Percentiles rank a stretch among this genome's conserved stretches.
These are phyloP conservation scores for Hymenoscyphus albidus DNA, from an alignment of 2,329 filamentous ascomycete species.

Conservation along the genomic window DNA sequence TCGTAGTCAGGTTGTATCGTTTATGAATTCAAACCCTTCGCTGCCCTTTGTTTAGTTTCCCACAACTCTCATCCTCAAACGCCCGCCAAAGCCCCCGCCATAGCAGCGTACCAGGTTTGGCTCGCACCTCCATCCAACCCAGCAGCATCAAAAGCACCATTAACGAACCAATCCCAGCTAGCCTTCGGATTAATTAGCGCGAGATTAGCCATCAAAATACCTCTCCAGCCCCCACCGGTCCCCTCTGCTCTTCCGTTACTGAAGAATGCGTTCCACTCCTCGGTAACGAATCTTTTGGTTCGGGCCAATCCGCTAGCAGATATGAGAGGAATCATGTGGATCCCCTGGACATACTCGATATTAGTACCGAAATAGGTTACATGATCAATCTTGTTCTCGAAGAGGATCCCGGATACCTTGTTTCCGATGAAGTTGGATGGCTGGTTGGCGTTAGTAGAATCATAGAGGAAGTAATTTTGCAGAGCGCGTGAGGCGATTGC, in stretches of 20 bases:
- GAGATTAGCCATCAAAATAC: conserved; percentile 77
- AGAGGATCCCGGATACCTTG: conserved; percentile 68
- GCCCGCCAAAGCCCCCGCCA: conserved; percentile 54
- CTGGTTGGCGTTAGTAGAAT: conserved; percentile 63
- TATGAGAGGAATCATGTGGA: conserved; percentile 32
- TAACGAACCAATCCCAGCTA: conserved; percentile 72
- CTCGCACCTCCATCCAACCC: conserved; percentile 81
- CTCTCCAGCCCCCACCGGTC: conserved; percentile 76
- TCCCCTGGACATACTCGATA: conserved; percentile 64
- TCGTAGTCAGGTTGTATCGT: background rate
- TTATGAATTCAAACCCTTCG: background rate
- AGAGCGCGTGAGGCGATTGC: conserved; percentile 71
- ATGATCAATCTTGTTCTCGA: conserved; percentile 95
- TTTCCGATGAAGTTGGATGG: conserved; percentile 77
- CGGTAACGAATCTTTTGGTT: conserved; percentile 62
- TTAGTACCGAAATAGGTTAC: conserved; percentile 81
- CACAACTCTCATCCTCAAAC: background rate
- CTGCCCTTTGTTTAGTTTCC: background rate
- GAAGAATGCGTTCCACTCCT: conserved; percentile 85
- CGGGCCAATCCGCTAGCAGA: conserved; percentile 62
- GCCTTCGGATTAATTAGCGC: conserved; percentile 68
- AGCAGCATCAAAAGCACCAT: conserved; percentile 57
- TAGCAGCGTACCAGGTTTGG: conserved; percentile 80
- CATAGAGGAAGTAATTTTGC: conserved; percentile 79
- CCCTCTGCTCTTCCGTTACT: conserved; percentile 59